A percentile compares a stretch with the other conserved stretches of the same genome.
Conservation (phyloP, 495 filamentous ascomycete genomes). For the Lepidopterella palustris region DNA sequence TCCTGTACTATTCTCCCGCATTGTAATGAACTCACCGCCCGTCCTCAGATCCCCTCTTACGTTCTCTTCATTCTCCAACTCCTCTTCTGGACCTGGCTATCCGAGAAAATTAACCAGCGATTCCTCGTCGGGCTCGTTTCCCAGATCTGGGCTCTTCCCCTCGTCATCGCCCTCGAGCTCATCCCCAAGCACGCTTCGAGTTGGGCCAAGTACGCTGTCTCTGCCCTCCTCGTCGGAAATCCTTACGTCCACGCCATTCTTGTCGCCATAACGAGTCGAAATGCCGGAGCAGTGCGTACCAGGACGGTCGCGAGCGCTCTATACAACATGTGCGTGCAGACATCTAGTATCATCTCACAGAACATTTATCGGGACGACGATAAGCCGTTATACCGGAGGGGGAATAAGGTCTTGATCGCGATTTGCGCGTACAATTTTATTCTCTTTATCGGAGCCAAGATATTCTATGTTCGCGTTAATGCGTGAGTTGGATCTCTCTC, state of each 20-base stretch:
- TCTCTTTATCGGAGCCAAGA: slow-evolving; percentile 27
- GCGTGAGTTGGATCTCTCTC: background rate
- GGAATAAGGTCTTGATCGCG: slow-evolving; percentile 28
- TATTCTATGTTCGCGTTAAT: slow-evolving; percentile 27
- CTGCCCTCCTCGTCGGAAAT: slow-evolving; percentile 25
- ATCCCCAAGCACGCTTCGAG: slow-evolving; percentile 30
- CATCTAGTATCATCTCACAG: slow-evolving; percentile 18
- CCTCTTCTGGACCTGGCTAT: slow-evolving; percentile 50
- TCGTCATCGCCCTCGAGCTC: slow-evolving; percentile 47
- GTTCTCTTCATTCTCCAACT: slow-evolving; percentile 42
- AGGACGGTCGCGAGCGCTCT: slow-evolving; percentile 51
- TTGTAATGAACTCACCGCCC: background rate
- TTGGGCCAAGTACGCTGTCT: slow-evolving; percentile 21
- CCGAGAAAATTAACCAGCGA: slow-evolving; percentile 52
- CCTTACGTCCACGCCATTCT: slow-evolving; percentile 29
- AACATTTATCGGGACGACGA: slow-evolving; percentile 32
- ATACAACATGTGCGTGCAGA: slow-evolving; percentile 50
- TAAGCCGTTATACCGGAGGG: slow-evolving; percentile 27
- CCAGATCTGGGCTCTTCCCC: slow-evolving; percentile 53
- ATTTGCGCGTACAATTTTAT: slow-evolving; percentile 25
- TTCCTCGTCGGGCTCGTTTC: slow-evolving; percentile 45
- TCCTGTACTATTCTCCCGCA: background rate
- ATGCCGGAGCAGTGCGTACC: slow-evolving; percentile 51
- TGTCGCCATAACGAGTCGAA: slow-evolving; percentile 40
- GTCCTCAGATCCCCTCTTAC: slow-evolving; percentile 30